Evolutionary conservation across 306 rosid species (phyloP).

Genomic region (Purshia tridentata): DNA sequence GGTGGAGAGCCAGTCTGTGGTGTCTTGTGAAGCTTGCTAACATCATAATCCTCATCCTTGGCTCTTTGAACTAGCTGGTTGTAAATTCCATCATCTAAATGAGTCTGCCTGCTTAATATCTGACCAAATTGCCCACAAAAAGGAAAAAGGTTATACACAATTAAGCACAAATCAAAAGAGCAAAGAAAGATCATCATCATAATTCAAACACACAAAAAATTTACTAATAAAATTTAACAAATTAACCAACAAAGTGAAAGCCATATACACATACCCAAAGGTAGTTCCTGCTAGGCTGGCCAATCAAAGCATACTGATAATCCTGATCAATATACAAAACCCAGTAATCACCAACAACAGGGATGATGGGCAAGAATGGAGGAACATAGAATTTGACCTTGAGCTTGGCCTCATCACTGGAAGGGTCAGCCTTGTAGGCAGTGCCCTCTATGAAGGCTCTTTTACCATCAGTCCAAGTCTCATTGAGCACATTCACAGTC

Average conservation of each 20-base stretch:
- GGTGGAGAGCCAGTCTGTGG: constrained; percentile 76
- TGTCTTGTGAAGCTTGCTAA: constrained; percentile 86
- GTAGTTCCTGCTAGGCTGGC: constrained; percentile 66
- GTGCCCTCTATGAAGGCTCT: constrained; percentile 59
- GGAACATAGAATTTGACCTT: constrained; percentile 87
- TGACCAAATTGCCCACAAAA: constrained; percentile 12
- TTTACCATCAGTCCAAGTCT: constrained; percentile 73
- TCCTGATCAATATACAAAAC: constrained; percentile 64
- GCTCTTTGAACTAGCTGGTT: constrained; percentile 64
- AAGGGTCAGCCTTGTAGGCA: constrained; percentile 72
- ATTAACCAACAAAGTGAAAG: too few species aligned
- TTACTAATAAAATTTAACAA: neutral
- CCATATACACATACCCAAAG: constrained; percentile 69
- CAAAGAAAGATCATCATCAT: neutral
- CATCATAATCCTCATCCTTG: constrained; percentile 66
- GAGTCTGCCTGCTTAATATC: constrained; percentile 64
- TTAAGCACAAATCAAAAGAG: too few species aligned
- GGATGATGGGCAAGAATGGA: constrained; percentile 77
- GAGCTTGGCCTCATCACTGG: constrained; percentile 80
- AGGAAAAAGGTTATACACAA: neutral
- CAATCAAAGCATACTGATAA: constrained; percentile 71
- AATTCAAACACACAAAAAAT: neutral
- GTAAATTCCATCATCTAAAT: constrained; percentile 58
- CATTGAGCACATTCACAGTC: constrained; percentile 69
- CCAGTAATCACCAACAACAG: constrained; percentile 85